Evolutionary conservation across 83 land plant species (phyloP).

Genomic region (Thuja plicata): DNA sequence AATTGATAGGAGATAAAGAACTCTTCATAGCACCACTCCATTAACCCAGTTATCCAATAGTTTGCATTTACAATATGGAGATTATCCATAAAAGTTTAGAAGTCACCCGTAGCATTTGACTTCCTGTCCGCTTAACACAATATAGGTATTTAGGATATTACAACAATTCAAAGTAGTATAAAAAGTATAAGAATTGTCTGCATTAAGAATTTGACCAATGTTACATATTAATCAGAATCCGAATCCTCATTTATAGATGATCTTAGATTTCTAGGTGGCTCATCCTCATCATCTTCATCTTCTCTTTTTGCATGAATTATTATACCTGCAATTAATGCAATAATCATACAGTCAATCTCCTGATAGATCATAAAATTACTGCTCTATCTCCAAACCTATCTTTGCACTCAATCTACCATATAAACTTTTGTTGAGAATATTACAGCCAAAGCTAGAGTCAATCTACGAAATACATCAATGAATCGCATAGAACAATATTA

Average conservation of each 20-base stretch:
- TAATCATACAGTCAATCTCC: neutral
- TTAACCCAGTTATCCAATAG: neutral
- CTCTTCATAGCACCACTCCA: neutral
- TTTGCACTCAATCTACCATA: neutral
- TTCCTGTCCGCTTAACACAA: neutral
- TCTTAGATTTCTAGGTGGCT: neutral
- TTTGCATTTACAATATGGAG: neutral
- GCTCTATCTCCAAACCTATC: neutral
- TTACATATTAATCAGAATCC: neutral
- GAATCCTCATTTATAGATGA: neutral
- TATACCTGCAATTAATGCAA: constrained; percentile 5
- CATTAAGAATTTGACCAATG: neutral
- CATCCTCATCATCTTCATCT: neutral
- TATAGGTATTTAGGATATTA: neutral
- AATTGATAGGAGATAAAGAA: neutral
- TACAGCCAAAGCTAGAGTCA: neutral
- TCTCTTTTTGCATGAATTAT: neutral
- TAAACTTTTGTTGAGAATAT: neutral
- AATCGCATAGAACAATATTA: neutral
- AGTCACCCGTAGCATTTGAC: neutral
- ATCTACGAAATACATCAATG: neutral
- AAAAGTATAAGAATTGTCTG: neutral
- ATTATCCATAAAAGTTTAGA: neutral
- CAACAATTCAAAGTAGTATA: neutral
- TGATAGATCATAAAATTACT: neutral